Evolutionary conservation across 2,329 filamentous ascomycete genomes (phyloP).

Genomic region (Xylariaceae sp.): DNA sequence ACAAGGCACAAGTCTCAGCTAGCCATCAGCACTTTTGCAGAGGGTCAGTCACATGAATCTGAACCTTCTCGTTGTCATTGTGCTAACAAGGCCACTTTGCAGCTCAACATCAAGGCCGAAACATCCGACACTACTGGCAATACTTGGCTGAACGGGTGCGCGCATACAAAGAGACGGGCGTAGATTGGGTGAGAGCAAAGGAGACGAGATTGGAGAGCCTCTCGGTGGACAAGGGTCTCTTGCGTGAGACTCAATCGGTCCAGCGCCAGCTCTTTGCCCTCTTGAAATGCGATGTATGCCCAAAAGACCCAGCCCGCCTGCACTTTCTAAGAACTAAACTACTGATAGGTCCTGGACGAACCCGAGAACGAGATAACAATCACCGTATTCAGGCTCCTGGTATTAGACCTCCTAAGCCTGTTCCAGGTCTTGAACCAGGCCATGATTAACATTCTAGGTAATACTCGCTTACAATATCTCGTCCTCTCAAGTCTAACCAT

Average conservation of each 20-base stretch:
- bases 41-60: constrained; percentile 59
- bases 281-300: constrained; percentile 80
- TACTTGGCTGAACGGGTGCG: constrained; percentile 81
- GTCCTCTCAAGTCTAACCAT: constrained; percentile 16
- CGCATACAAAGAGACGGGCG: constrained; percentile 78
- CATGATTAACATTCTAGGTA: constrained; percentile 93
- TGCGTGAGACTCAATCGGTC: constrained; percentile 87
- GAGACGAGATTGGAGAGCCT: constrained; percentile 81
- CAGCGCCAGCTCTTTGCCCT: constrained; percentile 83
- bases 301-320: background rate
- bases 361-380: constrained; percentile 95
- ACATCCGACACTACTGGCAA: constrained; percentile 86
- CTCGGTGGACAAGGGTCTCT: constrained; percentile 83
- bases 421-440: constrained; percentile 97
- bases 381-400: constrained; percentile 86
- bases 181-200: constrained; percentile 83
- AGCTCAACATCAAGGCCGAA: constrained; percentile 93
- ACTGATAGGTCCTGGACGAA: constrained; percentile 72
- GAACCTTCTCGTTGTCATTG: background rate
- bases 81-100: constrained; percentile 25
- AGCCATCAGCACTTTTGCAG: constrained; percentile 85
- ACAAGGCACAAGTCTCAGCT: constrained; percentile 78
- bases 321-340: constrained; percentile 15
- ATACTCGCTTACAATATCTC: constrained; percentile 22
- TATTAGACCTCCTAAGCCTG: constrained; percentile 81